Evolutionary conservation across 1,284 basidiomycete genomes (phyloP), one percentile per base, ranked within the genome.

Genomic region (Rhodotorula sp.): DNA sequence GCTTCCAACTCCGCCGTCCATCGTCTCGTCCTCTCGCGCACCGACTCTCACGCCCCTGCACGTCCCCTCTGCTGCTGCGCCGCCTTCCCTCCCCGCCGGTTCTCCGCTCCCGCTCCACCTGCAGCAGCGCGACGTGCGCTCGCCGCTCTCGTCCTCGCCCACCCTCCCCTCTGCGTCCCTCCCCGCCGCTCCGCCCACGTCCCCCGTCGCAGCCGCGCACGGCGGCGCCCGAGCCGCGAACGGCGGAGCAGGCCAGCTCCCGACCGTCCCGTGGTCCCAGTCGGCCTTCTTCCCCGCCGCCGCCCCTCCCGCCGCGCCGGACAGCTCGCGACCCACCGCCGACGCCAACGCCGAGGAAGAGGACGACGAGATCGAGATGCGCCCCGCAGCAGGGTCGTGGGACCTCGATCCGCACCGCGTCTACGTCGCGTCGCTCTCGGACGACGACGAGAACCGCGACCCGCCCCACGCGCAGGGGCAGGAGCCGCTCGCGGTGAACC

Each of bases 361-460:
- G 8, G 53, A 21, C 8, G 61, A 64, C 9, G 74, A 75, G n/a
- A 21, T 71, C 1, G 64, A 64, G 46, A 73, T 75, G 71, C 46
- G 45, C 7, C 46, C 61, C 23, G 56, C 54, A 0, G 49, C 45
- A 3, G 55, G 64, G 3, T 65, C 64, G 21, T 70, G 64, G 65
- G 69, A 73, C 44, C 27, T 73, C 34, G 62, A 61, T n/a, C 64
- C 64, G 7, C 67, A 76, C 53, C 49, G 67, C n/a, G 54, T 72
- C 60, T 72, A 76, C 64, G 67, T 74, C 49, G 62, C 72, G 9
- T 76, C 74, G 2, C 66, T 75, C 14, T 55, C 54, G 1, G 62
- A 57, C 45, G 62, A 67, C 42, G 68, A 67, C 1, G 68, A 70
- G 12, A 25, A 16, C 17, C 9, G 10, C 9, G 42, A 14, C 19